Base-by-base conservation (phyloP, 495 filamentous ascomycete genomes). In the Parathielavia appendiculata region DNA sequence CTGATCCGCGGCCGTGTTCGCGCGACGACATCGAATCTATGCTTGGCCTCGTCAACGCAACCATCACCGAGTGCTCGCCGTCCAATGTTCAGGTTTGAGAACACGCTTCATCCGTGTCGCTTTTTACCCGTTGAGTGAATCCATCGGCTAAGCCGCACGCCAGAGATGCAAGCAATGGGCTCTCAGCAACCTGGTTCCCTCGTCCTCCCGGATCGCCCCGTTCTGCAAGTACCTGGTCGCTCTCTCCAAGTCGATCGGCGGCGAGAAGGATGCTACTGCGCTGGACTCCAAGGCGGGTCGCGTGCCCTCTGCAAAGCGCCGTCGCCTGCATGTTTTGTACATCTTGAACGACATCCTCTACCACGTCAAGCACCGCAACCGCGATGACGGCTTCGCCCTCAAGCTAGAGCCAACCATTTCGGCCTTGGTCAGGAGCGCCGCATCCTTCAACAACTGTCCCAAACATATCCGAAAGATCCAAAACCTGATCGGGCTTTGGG, bases 21-120 rank as follows among this genome's bases (percentile, higher is more conserved):
- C 81, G 83, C 69, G 81, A 88, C 67, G 86, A 90, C 54, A 88
- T 95, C 76, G 75, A 83, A 57, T 68, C 79, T 39, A 89, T 93
- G 65, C 85, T 91, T 70, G 63, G 73, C 56, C 74, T 82, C 49
- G 79, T 96, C 60, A 83, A 88, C 66, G 74, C 80, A 67, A 81
- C 81, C 56, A 71, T 91, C 65, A 76, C 79, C 71, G 83, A 86
- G 74, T 92, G 91, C 82, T 88, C 89, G 63, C 77, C 84, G 56
- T 69, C 77, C 76, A 95, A 95, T 76, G 87, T 96, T 80, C 91
- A 96, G 91, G 91, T 96, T 91, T 92, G 91, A 89, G 72, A 76
- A 75, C 71, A 74, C 67, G 70, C 78, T 75, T 72, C 73, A 73
- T 79, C 81, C 66, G 70, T 71, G 79, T 79, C 81, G 71, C 64